A percentile compares a stretch with the other conserved stretches of the same genome.
Conservation (phyloP, 2,329 filamentous ascomycete species). For the Onygenales sp. region DNA sequence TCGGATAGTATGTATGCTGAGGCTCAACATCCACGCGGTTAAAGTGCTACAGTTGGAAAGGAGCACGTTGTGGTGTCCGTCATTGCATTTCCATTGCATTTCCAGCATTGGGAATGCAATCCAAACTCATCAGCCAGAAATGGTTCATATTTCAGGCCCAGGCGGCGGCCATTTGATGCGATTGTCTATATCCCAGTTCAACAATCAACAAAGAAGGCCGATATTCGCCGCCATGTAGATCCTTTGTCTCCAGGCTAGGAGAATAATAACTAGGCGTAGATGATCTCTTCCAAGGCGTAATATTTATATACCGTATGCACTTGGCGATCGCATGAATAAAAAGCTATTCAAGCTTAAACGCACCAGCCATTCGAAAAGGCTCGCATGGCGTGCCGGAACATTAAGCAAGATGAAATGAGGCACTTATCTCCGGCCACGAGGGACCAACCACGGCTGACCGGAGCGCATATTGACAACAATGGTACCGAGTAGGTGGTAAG, state of each 20-base stretch:
- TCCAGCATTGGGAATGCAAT: background rate
- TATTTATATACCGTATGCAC: background rate
- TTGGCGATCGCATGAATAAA: background rate
- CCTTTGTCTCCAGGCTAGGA: constrained; percentile 1
- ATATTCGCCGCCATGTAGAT: constrained; percentile 1
- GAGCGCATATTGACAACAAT: background rate
- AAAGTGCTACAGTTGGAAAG: background rate
- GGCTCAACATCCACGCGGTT: background rate
- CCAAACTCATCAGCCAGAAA: background rate
- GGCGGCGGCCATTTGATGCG: background rate
- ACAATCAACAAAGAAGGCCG: background rate
- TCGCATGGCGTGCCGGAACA: background rate
- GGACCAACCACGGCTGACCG: background rate
- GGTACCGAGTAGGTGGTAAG: background rate
- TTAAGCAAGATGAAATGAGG: background rate
- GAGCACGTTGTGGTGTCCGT: background rate
- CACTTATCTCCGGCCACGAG: background rate
- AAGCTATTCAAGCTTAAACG: background rate
- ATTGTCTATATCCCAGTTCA: background rate
- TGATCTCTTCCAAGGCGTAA: background rate
- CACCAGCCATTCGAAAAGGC: background rate
- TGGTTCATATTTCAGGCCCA: background rate
- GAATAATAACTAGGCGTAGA: background rate
- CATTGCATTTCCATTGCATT: background rate
- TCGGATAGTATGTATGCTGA: background rate